Evolutionary conservation across 2,329 filamentous ascomycete species (phyloP).

Genomic region (Penicillium fuscoglaucum): DNA sequence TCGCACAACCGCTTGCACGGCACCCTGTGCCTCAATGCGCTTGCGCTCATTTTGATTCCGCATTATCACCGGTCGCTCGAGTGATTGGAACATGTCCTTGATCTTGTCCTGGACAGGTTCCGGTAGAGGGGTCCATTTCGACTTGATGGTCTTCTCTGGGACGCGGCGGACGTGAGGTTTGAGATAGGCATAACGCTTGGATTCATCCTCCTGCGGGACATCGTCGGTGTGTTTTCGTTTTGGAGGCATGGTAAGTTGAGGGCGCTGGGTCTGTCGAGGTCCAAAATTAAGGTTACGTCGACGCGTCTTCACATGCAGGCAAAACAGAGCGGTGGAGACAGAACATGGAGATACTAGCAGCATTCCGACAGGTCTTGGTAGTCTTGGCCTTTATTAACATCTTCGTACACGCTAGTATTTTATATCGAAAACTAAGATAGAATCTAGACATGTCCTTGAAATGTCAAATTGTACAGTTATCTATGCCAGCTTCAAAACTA

Average conservation of each 20-base stretch:
- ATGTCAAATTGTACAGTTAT: background rate
- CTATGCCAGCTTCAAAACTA: no score
- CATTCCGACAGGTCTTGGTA: background rate
- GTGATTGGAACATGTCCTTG: constrained; percentile 42
- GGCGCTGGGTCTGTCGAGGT: constrained; percentile 3
- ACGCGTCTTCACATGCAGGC: constrained; percentile 21
- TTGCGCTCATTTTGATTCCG: constrained; percentile 45
- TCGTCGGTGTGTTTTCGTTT: constrained; percentile 33
- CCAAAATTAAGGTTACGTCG: constrained; percentile 7
- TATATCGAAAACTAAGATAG: background rate
- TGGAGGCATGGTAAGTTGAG: constrained; percentile 23
- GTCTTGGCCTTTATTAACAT: background rate
- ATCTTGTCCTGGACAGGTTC: constrained; percentile 46
- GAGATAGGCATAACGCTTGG: constrained; percentile 41
- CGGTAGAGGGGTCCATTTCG: constrained; percentile 48
- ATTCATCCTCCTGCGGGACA: constrained; percentile 15
- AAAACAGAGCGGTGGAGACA: constrained; percentile 21
- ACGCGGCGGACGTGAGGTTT: constrained; percentile 45
- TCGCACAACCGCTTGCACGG: constrained; percentile 43
- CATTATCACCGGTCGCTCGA: constrained; percentile 47
- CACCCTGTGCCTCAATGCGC: constrained; percentile 44
- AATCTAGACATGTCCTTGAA: background rate
- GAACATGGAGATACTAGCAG: background rate
- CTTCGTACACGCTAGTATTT: background rate
- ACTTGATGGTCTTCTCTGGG: constrained; percentile 45